A percentile compares a stretch with the other conserved stretches of the same genome.
Conservation (phyloP, 2,329 filamentous ascomycete genomes). For the Alternaria ethzedia region DNA sequence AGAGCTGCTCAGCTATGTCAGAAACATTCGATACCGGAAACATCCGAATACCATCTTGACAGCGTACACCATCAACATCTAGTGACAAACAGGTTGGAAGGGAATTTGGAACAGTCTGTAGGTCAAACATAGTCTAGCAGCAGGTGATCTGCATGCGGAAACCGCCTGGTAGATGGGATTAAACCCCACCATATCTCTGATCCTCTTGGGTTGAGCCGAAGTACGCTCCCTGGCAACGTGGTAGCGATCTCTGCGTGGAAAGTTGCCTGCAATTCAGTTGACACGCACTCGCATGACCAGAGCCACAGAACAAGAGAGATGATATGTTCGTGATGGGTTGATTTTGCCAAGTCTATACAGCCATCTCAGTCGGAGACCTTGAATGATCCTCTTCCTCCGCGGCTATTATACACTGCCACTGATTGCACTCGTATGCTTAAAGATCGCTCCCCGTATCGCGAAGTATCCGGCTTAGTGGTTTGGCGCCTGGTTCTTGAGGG, state of each 20-base stretch:
- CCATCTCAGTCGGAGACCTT: conserved; percentile 25
- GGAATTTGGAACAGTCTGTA: background rate
- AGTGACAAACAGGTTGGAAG: background rate
- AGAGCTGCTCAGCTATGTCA: background rate
- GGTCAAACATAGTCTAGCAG: background rate
- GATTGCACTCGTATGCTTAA: conserved; percentile 24
- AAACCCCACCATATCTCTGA: background rate
- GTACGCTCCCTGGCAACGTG: background rate
- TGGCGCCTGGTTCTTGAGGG: conserved; percentile 41
- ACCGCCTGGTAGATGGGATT: background rate
- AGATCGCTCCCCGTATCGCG: conserved; percentile 18
- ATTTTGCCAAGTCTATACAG: conserved; percentile 43
- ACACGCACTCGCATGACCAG: background rate
- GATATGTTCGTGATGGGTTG: conserved; percentile 14
- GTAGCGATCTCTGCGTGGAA: background rate
- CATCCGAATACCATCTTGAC: background rate
- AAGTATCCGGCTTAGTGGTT: conserved; percentile 37
- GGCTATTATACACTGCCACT: conserved; percentile 47
- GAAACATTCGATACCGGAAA: background rate
- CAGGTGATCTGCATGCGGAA: background rate
- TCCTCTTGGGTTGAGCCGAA: background rate
- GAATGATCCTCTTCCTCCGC: conserved; percentile 22
- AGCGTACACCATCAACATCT: background rate
- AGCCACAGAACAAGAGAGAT: background rate
- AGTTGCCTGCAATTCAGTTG: background rate